phyloP scores from a whole-genome alignment of 495 filamentous ascomycete species.

The Xylaria cubensis region DNA sequence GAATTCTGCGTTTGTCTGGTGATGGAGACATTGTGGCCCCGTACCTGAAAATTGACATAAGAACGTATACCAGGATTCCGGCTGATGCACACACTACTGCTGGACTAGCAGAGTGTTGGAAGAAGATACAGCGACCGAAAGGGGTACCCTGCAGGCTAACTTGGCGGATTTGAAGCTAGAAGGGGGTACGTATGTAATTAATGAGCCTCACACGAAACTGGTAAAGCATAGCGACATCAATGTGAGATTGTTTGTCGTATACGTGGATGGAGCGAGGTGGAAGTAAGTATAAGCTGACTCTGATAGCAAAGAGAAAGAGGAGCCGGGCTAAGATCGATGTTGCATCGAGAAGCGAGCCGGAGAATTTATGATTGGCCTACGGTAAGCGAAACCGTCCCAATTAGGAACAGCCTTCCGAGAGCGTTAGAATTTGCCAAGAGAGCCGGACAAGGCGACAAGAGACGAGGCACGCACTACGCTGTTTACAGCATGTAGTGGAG shows the following conservation, averaged over 20 bases:
- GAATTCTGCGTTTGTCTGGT: constrained; percentile 2
- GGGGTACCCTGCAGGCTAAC: background rate
- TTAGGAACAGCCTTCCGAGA: constrained; percentile 33
- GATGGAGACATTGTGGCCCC: constrained; percentile 7
- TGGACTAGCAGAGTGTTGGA: background rate
- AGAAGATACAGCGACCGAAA: background rate
- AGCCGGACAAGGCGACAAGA: constrained; percentile 1
- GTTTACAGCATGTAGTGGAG: background rate
- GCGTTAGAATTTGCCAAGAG: constrained; percentile 31
- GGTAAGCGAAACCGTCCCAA: constrained; percentile 49
- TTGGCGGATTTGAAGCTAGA: background rate
- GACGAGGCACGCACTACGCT: background rate
- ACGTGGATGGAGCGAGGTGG: background rate
- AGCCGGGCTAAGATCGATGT: constrained; percentile 24
- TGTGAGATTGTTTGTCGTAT: constrained; percentile 7
- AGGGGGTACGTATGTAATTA: background rate
- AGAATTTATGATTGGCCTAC: constrained; percentile 52
- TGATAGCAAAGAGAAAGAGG: background rate
- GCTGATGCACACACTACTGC: background rate
- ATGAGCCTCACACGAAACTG: background rate
- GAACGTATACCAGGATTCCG: background rate
- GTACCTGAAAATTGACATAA: background rate
- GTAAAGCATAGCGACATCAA: constrained; percentile 6
- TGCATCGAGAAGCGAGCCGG: constrained; percentile 54
- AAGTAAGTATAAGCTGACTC: constrained; percentile 3